Conservation (phyloP, 345 rosid species). For the Bruguiera gymnorhiza region DNA sequence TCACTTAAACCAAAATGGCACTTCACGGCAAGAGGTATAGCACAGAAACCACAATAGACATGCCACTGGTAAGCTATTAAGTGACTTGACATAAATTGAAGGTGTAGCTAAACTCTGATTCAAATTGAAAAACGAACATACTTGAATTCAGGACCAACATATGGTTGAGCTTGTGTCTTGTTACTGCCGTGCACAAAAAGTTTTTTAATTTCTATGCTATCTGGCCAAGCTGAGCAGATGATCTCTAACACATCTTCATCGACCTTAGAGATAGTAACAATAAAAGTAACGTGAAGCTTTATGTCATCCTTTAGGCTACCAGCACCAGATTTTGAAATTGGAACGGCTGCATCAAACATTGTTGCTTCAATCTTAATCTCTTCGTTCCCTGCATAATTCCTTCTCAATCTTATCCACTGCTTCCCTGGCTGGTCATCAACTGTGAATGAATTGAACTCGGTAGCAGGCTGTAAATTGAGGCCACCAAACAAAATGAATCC, state of each 20-base stretch:
- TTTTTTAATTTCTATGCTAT: slow-evolving; percentile 54
- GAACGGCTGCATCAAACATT: slow-evolving; percentile 70
- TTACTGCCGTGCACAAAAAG: slow-evolving; percentile 41
- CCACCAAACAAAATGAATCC: background rate
- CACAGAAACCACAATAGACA: too few species aligned
- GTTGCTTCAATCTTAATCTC: slow-evolving; percentile 80
- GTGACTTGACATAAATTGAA: too few species aligned
- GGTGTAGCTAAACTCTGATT: too few species aligned
- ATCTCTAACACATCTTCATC: slow-evolving; percentile 57
- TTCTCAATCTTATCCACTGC: slow-evolving; percentile 72
- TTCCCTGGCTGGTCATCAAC: slow-evolving; percentile 72
- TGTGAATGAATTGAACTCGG: slow-evolving; percentile 47
- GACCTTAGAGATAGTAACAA: slow-evolving; percentile 65
- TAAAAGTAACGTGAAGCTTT: slow-evolving; percentile 63
- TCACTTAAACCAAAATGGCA: too few species aligned
- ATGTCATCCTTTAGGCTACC: slow-evolving; percentile 30
- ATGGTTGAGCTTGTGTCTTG: slow-evolving; percentile 32
- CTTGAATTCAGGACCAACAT: slow-evolving; percentile 77
- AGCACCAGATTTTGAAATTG: slow-evolving; percentile 36
- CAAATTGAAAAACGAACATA: slow-evolving; percentile 28
- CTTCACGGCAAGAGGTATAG: too few species aligned
- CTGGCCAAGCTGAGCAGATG: slow-evolving; percentile 83
- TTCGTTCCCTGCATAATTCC: slow-evolving; percentile 58
- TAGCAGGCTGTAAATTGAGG: slow-evolving; percentile 40
- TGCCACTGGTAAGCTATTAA: too few species aligned